Percentiles rank a stretch among this genome's conserved stretches.
Conservation (phyloP, 1,284 basidiomycete species). For the Agroathelia rolfsii region DNA sequence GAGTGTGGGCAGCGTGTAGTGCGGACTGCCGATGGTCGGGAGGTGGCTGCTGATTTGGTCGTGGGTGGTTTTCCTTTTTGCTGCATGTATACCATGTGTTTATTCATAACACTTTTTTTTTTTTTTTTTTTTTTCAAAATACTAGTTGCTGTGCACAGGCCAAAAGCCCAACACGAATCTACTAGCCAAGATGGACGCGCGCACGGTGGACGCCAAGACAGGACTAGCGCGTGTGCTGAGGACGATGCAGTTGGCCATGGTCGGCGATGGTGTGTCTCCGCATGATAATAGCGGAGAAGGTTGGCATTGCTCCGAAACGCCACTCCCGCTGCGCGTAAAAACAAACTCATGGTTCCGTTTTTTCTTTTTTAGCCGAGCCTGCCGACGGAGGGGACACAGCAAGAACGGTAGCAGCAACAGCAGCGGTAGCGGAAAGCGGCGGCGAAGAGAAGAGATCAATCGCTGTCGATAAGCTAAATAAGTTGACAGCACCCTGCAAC, state of each 20-base stretch:
- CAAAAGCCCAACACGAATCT: conserved; percentile 63
- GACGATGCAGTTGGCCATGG: conserved; percentile 48
- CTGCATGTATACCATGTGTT: not conserved
- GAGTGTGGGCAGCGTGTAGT: conserved; percentile 29
- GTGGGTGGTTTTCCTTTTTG: conserved; percentile 25
- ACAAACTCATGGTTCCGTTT: no score
- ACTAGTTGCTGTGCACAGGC: conserved; percentile 65
- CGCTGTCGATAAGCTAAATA: conserved; percentile 12
- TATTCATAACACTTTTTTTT: conserved; percentile 3
- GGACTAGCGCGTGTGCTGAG: conserved; percentile 45
- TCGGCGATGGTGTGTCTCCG: no score
- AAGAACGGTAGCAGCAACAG: conserved; percentile 20
- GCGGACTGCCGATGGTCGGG: conserved; percentile 45
- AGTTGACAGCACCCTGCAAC: conserved; percentile 14
- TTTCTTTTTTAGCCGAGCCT: no score
- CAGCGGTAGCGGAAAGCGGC: conserved; percentile 21
- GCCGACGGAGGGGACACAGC: conserved; percentile 13
- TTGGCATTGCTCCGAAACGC: no score
- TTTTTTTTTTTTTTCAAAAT: conserved; percentile 1
- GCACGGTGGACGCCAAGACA: conserved; percentile 36
- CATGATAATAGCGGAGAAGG: conserved; percentile 1
- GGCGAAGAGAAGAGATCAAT: conserved; percentile 9
- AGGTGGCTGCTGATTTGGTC: conserved; percentile 53
- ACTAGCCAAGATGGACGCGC: conserved; percentile 38
- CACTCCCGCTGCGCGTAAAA: no score